Base-by-base conservation (phyloP, 768 basidiomycete species). In the Lentinula sp. region DNA sequence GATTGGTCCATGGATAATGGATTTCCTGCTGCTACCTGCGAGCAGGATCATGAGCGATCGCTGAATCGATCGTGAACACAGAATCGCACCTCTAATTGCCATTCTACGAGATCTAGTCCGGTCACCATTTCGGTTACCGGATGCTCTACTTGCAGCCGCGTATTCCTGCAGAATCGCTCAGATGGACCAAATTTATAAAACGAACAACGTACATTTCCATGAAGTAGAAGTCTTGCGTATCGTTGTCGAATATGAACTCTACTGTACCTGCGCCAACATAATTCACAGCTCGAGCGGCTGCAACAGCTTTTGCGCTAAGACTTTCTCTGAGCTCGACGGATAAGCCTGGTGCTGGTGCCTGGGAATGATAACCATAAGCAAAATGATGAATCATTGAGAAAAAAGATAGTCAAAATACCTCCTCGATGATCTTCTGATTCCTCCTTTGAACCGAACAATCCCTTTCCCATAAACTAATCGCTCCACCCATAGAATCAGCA, bases 201-300 rank as follows among this genome's bases (percentile, higher is more conserved):
- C 58, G 55, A 34, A 50, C 28, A 28, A 42, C 32, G 57, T 28
- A 87, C 92, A 96, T 96, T 74, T 97, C 95, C 94, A 95, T 95
- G 70, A 97, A 97, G 68, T 87, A 97, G 71, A 96, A 96, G 62
- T 84, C 80, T 60, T 83, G 74, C 7, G 89, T 91, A 70, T 95
- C 89, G 63, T 93, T 95, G 70, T 98, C 95, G 65, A 96, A 93
- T 64, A 98, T 96, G 67, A 98, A 97, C 70, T 98, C 95, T n/a
- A 95, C 91, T 0, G 93, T 95, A 4, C 93, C 93, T 9, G 93
- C 93, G 35, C 93, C 93, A 35, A 92, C 87, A 68, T 98, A 98
- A 62, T 87, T 81, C 51, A 98, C 95, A 3, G 95, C 95, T 69
- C 82, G 85, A 5, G 95, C 94, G n/a, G 95, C 95, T 51, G 91